Evolutionary conservation across 257 asterid genomes (phyloP), one percentile per base, ranked within the genome.

Genomic region (Paulownia fortunei): DNA sequence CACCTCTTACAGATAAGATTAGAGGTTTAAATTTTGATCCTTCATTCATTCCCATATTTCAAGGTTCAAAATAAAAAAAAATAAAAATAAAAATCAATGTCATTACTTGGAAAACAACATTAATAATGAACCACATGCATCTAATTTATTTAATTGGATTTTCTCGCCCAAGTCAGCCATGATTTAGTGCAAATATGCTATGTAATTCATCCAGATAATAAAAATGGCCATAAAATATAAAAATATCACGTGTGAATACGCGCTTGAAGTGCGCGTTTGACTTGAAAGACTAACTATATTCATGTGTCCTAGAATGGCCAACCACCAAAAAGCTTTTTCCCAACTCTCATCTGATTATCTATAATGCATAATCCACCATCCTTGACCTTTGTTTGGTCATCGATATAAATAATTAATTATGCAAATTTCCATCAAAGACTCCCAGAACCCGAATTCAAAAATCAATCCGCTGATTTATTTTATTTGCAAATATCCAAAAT

Each of bases 261-360:
- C 85, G 80, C 76, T 36, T 0, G 1, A 65, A 18, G 39, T 64
- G 69, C 52, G 76, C 68, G 82, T 56, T 34, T 8, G 58, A 27
- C 19, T 21, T 3, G 36, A 42, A 52, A 54, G 59, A 46, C 60
- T 58, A 66, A 54, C 79, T 32, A 60, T 59, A 60, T 51, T 34
- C 52, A 13, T 46, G 30, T 74, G 42, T 52, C 73, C 36, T 11
- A 30, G 6, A 69, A 76, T 63, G 78, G 66, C 59, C 82, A 64
- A 71, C 85, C 76, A 81, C 86, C 81, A 79, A 65, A 68, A 83
- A 37, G 68, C 68, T 37, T 71, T 77, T n/a, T 55, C 47, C 72
- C 62, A 49, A 71, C 64, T 24, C 67, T 26, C 54, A 32, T 79
- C 68, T 68, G 36, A 49, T n/a, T 1, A 30, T 15, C 4, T 34